Evolutionary conservation across 2,329 filamentous ascomycete genomes (phyloP).

Genomic region (Fusarium guadeloupense): DNA sequence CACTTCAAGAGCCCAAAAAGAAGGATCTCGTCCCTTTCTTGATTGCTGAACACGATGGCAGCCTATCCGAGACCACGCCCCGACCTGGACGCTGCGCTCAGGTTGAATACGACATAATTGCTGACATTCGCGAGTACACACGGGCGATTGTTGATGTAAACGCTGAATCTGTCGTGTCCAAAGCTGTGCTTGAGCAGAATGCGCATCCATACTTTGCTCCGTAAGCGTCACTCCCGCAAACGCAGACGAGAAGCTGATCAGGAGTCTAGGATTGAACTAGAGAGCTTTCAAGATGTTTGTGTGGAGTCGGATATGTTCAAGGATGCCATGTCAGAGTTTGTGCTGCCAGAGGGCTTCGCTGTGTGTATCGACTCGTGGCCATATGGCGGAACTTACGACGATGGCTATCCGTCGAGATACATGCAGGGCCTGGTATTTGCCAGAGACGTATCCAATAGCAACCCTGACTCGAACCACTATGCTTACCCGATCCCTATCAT

Average conservation of each 20-base stretch:
- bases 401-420: slow-evolving; percentile 47
- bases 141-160: slow-evolving; percentile 53
- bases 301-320: slow-evolving; percentile 56
- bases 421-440: slow-evolving; percentile 63
- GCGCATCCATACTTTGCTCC: slow-evolving; percentile 52
- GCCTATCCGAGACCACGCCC: slow-evolving; percentile 53
- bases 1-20: slow-evolving; percentile 70
- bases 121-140: slow-evolving; percentile 46
- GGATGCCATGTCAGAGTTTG: slow-evolving; percentile 57
- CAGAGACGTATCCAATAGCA: slow-evolving; percentile 53
- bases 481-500: slow-evolving; percentile 68
- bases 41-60: slow-evolving; percentile 67
- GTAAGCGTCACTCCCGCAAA: slow-evolving; percentile 16
- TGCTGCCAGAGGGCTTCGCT: slow-evolving; percentile 55
- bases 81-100: slow-evolving; percentile 57
- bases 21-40: slow-evolving; percentile 66
- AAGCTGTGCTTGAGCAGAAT: slow-evolving; percentile 36
- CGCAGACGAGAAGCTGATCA: background rate
- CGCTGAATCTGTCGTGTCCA: slow-evolving; percentile 43
- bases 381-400: slow-evolving; percentile 61
- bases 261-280: background rate
- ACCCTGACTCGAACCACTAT: slow-evolving; percentile 69
- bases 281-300: slow-evolving; percentile 51
- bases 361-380: slow-evolving; percentile 71
- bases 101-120: slow-evolving; percentile 56